phyloP scores from a whole-genome alignment of 2,329 filamentous ascomycete species.

The Aphanocladium album region DNA sequence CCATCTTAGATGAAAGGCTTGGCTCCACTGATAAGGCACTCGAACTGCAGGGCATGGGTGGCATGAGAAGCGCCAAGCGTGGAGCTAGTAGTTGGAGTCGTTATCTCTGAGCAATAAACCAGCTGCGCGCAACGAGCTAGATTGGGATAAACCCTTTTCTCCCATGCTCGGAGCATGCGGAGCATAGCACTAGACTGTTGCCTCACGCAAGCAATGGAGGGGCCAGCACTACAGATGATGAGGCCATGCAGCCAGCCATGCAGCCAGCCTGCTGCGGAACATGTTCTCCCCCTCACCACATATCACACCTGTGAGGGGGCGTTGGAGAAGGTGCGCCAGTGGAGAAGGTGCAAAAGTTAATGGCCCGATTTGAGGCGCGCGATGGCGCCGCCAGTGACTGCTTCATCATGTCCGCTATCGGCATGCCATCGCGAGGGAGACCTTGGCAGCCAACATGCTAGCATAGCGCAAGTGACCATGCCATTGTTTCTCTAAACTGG shows the following conservation, averaged over 20 bases:
- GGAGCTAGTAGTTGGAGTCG: neutral
- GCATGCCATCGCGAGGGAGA: neutral
- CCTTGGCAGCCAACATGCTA: neutral
- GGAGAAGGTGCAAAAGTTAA: neutral
- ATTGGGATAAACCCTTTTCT: neutral
- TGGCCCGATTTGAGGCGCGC: conserved; percentile 5
- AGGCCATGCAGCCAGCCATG: neutral
- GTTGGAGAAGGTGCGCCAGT: neutral
- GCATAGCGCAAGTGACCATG: neutral
- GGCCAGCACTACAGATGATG: neutral
- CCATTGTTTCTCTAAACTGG: neutral
- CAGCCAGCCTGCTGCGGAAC: neutral
- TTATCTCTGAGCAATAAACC: conserved; percentile 12
- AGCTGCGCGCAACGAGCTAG: neutral
- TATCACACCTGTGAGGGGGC: neutral
- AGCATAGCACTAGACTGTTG: neutral
- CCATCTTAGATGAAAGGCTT: neutral
- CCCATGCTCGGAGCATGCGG: conserved; percentile 1
- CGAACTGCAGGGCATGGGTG: neutral
- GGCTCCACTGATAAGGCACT: conserved; percentile 12
- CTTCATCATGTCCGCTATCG: conserved; percentile 6
- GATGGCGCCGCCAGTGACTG: conserved; percentile 3
- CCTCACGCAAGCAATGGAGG: neutral
- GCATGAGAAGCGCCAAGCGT: neutral
- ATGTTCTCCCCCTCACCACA: neutral